A percentile compares a stretch with the other conserved stretches of the same genome.
Conservation (phyloP, 352 stramenopile species). For the Phytophthora kernoviae region DNA sequence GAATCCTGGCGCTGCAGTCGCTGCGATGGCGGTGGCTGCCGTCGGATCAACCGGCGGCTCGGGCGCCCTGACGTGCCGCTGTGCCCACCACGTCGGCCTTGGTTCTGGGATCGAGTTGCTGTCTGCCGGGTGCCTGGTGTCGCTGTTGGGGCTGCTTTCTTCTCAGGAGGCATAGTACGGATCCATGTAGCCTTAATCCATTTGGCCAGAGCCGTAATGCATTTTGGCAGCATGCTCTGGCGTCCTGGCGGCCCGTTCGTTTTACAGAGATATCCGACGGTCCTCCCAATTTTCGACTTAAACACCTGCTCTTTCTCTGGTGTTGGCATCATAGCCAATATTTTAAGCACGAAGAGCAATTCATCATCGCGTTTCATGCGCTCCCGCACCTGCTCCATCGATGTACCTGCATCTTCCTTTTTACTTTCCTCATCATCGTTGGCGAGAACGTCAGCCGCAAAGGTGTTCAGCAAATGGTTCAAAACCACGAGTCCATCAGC, state of each 20-base stretch:
- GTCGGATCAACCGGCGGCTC: constrained; percentile 24
- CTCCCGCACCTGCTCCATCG: constrained; percentile 10
- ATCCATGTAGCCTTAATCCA: constrained; percentile 80
- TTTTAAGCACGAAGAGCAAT: constrained; percentile 42
- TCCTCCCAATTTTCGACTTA: constrained; percentile 65
- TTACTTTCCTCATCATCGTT: constrained; percentile 25
- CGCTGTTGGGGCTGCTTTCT: constrained; percentile 17
- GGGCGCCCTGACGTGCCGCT: constrained; percentile 23
- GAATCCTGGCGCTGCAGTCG: constrained; percentile 17
- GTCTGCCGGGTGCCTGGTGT: constrained; percentile 3
- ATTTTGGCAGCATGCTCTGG: constrained; percentile 41
- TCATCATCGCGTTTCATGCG: constrained; percentile 32
- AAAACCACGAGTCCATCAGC: constrained; percentile 60
- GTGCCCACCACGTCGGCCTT: constrained; percentile 34
- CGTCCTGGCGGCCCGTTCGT: constrained; percentile 39
- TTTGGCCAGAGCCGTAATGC: constrained; percentile 55
- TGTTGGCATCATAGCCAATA: constrained; percentile 77
- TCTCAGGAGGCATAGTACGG: constrained; percentile 42
- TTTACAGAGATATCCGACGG: constrained; percentile 61
- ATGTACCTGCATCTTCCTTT: constrained; percentile 10
- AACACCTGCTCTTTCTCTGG: constrained; percentile 58
- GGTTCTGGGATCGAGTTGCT: constrained; percentile 28
- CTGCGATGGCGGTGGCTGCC: constrained; percentile 22
- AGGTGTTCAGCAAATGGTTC: constrained; percentile 52
- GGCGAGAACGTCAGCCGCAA: constrained; percentile 36